These are phyloP conservation scores for Dipodascus geniculatus DNA, from an alignment of 805 yeast genomes.

Conservation along the genomic window DNA sequence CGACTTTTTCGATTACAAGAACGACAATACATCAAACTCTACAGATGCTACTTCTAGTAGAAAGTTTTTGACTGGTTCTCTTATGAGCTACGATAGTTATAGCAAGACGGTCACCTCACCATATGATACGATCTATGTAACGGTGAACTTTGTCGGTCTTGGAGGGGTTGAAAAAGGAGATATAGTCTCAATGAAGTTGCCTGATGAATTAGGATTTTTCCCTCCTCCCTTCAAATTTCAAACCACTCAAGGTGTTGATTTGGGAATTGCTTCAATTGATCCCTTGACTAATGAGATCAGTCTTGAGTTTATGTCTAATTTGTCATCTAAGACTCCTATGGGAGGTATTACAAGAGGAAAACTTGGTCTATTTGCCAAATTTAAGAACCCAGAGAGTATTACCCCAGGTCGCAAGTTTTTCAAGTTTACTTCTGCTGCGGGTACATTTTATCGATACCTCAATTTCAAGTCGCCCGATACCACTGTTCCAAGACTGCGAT, in stretches of 20 bases:
- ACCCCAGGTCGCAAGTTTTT: background rate
- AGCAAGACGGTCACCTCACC: background rate
- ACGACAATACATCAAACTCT: background rate
- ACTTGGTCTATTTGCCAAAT: background rate
- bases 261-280: background rate
- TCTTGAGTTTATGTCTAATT: background rate
- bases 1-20: background rate
- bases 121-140: background rate
- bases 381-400: background rate
- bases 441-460: background rate
- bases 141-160: background rate
- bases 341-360: background rate
- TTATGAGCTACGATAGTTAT: background rate
- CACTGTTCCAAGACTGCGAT: background rate
- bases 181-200: background rate
- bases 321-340: background rate
- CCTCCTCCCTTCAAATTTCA: background rate
- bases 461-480: background rate
- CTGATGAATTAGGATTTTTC: background rate
- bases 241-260: background rate
- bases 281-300: background rate
- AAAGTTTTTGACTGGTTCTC: background rate
- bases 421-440: background rate
- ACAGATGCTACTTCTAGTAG: background rate
- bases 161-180: background rate